These are phyloP conservation scores for Ganoderma leucocontextum DNA, from an alignment of 1,284 basidiomycete species.

Conservation along the genomic window DNA sequence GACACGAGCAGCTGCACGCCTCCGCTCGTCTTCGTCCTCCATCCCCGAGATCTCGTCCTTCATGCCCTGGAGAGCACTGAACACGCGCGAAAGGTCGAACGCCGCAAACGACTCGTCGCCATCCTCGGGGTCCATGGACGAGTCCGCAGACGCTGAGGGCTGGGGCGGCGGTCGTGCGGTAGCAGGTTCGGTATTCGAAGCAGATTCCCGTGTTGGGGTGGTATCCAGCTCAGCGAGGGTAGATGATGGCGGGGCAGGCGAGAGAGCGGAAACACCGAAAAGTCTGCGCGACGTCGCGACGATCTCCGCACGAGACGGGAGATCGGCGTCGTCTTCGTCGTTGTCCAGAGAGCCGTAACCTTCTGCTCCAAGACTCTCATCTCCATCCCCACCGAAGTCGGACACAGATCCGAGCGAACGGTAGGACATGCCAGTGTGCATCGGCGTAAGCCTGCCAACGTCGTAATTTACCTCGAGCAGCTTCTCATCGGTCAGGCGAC, in stretches of 20 bases:
- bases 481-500: constrained; percentile 21
- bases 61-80: constrained; percentile 72
- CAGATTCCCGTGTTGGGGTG: background rate
- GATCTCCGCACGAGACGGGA: constrained; percentile 63
- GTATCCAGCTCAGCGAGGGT: background rate
- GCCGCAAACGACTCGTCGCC: constrained; percentile 41
- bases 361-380: constrained; percentile 28
- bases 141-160: constrained; percentile 13
- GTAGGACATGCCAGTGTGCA: constrained; percentile 52
- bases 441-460: constrained; percentile 35
- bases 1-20: constrained; percentile 73
- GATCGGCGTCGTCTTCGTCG: constrained; percentile 46
- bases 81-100: constrained; percentile 71
- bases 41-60: constrained; percentile 78
- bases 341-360: constrained; percentile 31
- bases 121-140: constrained; percentile 35
- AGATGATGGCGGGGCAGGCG: constrained; percentile 16
- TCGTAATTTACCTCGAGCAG: constrained; percentile 34
- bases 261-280: constrained; percentile 51
- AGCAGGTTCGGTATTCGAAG: background rate
- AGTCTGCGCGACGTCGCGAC: constrained; percentile 59
- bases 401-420: constrained; percentile 57
- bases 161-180: background rate
- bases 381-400: constrained; percentile 48
- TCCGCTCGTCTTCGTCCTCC: constrained; percentile 65